These are phyloP conservation scores for Lagenaria siceraria DNA, from an alignment of 306 rosid genomes.

Conservation along the genomic window DNA sequence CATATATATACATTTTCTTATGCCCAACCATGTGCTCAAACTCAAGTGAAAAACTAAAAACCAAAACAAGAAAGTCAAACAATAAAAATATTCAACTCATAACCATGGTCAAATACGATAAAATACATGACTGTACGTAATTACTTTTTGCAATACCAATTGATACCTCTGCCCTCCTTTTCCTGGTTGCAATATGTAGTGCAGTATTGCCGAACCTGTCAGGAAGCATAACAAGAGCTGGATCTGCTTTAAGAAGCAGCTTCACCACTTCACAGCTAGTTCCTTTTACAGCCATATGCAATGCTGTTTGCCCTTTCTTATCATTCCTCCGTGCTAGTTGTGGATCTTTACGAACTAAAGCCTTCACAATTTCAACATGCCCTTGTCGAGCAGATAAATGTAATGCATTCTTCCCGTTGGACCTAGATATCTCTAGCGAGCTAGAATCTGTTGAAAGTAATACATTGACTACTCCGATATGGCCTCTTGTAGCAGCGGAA, in stretches of 20 bases:
- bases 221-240: conserved; percentile 61
- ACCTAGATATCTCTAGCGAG: conserved; percentile 49
- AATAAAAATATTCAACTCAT: neutral
- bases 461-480: conserved; percentile 42
- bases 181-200: conserved; percentile 86
- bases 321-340: conserved; percentile 70
- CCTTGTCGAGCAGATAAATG: conserved; percentile 87
- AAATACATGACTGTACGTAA: neutral
- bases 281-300: conserved; percentile 94
- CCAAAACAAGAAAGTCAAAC: neutral
- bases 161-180: conserved; percentile 69
- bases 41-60: conserved; percentile 2
- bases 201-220: conserved; percentile 78
- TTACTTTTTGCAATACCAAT: neutral
- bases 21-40: neutral
- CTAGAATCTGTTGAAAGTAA: conserved; percentile 40
- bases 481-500: conserved; percentile 67
- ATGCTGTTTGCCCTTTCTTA: conserved; percentile 78
- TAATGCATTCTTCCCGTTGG: conserved; percentile 79
- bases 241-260: conserved; percentile 46
- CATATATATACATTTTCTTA: neutral
- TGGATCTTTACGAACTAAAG: conserved; percentile 44
- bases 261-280: conserved; percentile 56
- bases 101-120: neutral
- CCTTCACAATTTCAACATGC: conserved; percentile 41